Base-by-base conservation (phyloP, 1,284 basidiomycete genomes). In the Trichosporon sp. region DNA sequence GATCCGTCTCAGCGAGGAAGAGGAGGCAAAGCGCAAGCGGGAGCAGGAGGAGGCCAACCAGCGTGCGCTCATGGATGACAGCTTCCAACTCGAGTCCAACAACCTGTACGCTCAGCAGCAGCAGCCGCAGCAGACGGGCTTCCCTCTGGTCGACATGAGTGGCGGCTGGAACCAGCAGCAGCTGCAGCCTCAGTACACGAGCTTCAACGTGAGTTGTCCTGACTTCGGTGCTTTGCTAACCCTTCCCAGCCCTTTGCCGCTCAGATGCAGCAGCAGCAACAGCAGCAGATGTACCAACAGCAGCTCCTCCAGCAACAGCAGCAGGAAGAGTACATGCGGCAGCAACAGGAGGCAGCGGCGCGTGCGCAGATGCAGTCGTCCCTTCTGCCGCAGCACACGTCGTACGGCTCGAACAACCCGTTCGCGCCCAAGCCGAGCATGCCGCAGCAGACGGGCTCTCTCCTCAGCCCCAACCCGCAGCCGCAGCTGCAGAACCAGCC, bases 331-430 rank as follows among this genome's bases (percentile, higher is more conserved):
- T 76, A 70, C 65, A 80, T 63, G 49, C 66, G 74, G 62, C 78
- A 78, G 65, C 76, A 79, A 71, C 88, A 89, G 71, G 86, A 87
- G 72, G 81, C 89, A 72, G 86, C 86, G 71, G 81, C 86, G 66
- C 74, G 74, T 62, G 74, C 80, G 63, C 73, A 81, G 65, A 81
- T 81, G 75, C 79, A 78, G 54, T 79, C 81, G 61, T 77, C 78
- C 4, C 73, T 85, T 23, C 73, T 82, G 64, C 81, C 85, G 6
- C 86, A 87, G 69, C 83, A 81, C 21, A 87, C 86, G 1, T 83
- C 83, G 4, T 85, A 85, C 70, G 92, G 93, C 14, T 91, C 92
- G 49, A 98, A 98, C 84, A 98, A 98, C 78, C 95, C 95, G 0
- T 97, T 96, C 74, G 90, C 89, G 0, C 85, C 77, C 6, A 66